These are phyloP conservation scores for Sphaerulina populicola DNA, from an alignment of 2,329 filamentous ascomycete genomes.

Conservation along the genomic window DNA sequence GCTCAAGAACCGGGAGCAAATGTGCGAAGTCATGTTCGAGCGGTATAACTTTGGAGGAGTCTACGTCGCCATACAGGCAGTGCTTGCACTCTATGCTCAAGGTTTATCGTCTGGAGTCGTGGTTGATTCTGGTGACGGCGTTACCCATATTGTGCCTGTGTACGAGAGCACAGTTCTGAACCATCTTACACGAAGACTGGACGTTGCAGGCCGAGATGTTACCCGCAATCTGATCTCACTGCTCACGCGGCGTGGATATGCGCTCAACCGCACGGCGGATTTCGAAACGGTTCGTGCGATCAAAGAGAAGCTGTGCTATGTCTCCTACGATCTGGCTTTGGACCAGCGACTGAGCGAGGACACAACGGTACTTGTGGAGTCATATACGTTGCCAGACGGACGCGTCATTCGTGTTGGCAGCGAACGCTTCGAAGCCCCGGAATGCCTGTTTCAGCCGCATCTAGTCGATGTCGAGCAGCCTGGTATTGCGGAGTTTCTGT, in stretches of 20 bases:
- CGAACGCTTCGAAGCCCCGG: conserved; percentile 94
- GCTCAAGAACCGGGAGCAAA: conserved; percentile 90
- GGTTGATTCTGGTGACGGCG: conserved; percentile 94
- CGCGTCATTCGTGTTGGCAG: conserved; percentile 93
- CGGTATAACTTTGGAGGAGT: conserved; percentile 92
- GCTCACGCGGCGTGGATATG: conserved; percentile 85
- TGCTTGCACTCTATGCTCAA: conserved; percentile 91
- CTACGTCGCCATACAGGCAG: conserved; percentile 95
- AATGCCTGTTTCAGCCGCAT: conserved; percentile 97
- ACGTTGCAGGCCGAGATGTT: conserved; percentile 92
- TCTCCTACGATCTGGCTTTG: conserved; percentile 93
- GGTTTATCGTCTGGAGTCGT: conserved; percentile 81
- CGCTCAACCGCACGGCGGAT: conserved; percentile 94
- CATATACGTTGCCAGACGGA: conserved; percentile 92
- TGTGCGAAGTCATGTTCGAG: conserved; percentile 99
- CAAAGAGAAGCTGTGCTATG: conserved; percentile 99
- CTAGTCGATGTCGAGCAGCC: conserved; percentile 95
- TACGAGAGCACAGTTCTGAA: conserved; percentile 98
- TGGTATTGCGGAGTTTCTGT: conserved; percentile 91
- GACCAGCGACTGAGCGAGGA: conserved; percentile 95
- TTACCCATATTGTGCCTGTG: conserved; percentile 96
- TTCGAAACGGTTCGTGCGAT: conserved; percentile 99
- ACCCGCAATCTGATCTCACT: conserved; percentile 97
- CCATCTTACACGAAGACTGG: conserved; percentile 85
- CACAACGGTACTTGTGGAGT: conserved; percentile 93